A percentile compares a stretch with the other conserved stretches of the same genome.
These are phyloP conservation scores for Candida sp. DNA, from an alignment of 1,139 yeast species.

Conservation along the genomic window DNA sequence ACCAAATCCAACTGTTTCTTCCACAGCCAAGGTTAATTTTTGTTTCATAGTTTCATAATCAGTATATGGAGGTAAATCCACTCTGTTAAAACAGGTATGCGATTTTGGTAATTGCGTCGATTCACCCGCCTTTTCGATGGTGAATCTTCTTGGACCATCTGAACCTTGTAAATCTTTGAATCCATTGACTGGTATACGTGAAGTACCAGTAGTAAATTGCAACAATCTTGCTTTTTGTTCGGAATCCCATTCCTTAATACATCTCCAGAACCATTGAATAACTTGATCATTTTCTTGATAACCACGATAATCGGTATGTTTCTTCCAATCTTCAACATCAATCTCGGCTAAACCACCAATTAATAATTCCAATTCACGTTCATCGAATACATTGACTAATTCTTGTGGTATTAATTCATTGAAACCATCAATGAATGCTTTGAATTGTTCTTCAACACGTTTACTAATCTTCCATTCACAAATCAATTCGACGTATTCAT, in stretches of 20 bases:
- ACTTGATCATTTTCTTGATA: slow-evolving; percentile 96
- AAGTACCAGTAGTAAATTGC: slow-evolving; percentile 98
- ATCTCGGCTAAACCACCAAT: slow-evolving; percentile 99
- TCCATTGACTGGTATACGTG: slow-evolving; percentile 98
- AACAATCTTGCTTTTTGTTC: slow-evolving; percentile 94
- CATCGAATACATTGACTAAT: slow-evolving; percentile 93
- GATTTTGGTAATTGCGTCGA: slow-evolving; percentile 91
- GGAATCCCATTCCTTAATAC: slow-evolving; percentile 91
- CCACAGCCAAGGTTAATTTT: slow-evolving; percentile 83
- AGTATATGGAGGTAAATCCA: slow-evolving; percentile 81
- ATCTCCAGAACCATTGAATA: slow-evolving; percentile 98
- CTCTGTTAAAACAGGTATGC: slow-evolving; percentile 94
- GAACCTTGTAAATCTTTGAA: slow-evolving; percentile 98
- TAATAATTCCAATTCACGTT: slow-evolving; percentile 90
- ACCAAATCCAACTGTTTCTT: slow-evolving; percentile 94
- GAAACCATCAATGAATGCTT: slow-evolving; percentile 95
- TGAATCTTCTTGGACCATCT: slow-evolving; percentile 98
- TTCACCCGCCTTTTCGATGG: slow-evolving; percentile 98
- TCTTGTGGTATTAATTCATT: slow-evolving; percentile 97
- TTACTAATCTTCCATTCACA: slow-evolving; percentile 95
- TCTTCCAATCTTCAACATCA: slow-evolving; percentile 98
- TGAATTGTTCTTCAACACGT: slow-evolving; percentile 94
- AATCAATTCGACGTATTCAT: slow-evolving; percentile 90
- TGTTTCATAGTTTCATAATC: slow-evolving; percentile 75
- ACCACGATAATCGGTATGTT: slow-evolving; percentile 97